Evolutionary conservation across 1,284 basidiomycete genomes (phyloP).

Genomic region (Sporisorium reilianum): DNA sequence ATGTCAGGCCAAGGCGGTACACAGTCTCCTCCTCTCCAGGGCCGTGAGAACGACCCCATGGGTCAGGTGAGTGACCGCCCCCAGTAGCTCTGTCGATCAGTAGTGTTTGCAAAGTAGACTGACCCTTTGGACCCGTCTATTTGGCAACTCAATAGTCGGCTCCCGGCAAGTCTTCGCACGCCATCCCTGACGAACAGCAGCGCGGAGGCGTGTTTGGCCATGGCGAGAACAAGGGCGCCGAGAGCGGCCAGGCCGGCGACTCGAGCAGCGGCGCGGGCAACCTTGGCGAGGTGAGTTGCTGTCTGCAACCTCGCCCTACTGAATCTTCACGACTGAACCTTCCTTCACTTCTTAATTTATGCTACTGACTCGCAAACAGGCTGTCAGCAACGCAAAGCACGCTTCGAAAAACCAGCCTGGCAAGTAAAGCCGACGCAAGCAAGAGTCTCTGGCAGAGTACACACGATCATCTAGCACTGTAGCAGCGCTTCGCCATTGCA

Average conservation of each 20-base stretch:
- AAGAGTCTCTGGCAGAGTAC: neutral
- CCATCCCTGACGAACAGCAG: conserved; percentile 52
- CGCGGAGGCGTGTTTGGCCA: conserved; percentile 41
- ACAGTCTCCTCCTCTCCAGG: conserved; percentile 52
- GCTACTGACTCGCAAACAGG: conserved; percentile 15
- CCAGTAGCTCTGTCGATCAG: too few species aligned
- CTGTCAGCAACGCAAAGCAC: conserved; percentile 46
- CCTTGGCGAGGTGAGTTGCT: conserved; percentile 22
- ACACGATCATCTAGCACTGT: neutral
- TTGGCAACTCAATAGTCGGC: conserved; percentile 28
- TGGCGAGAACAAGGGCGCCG: conserved; percentile 35
- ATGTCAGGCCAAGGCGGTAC: conserved; percentile 49
- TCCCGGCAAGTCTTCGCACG: conserved; percentile 38
- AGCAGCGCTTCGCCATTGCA: neutral
- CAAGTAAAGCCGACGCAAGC: conserved; percentile 24
- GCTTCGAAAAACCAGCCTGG: conserved; percentile 29
- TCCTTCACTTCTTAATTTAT: neutral
- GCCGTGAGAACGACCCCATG: conserved; percentile 52
- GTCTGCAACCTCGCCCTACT: too few species aligned
- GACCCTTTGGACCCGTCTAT: too few species aligned
- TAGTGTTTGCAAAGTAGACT: too few species aligned
- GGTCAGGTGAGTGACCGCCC: conserved; percentile 40
- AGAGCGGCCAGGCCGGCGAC: conserved; percentile 37
- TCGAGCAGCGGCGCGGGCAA: conserved; percentile 18
- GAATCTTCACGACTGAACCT: neutral